Evolutionary conservation across 768 basidiomycete genomes (phyloP).

Genomic region (Hysterangium stoloniferum): DNA sequence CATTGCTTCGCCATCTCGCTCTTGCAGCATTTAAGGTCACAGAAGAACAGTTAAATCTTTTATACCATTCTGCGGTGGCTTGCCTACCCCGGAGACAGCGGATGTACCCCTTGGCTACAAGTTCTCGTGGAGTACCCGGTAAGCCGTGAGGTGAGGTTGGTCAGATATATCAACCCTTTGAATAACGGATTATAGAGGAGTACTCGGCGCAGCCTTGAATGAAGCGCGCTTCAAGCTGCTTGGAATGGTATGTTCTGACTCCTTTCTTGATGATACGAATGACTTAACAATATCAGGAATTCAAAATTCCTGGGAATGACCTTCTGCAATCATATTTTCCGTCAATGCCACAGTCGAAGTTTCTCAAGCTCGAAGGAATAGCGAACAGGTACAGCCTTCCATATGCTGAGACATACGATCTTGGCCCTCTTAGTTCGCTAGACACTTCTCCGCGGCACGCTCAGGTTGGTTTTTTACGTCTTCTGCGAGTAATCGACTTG

Average conservation of each 20-base stretch:
- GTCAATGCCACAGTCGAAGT: constrained; percentile 54
- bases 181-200: constrained; percentile 39
- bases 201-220: constrained; percentile 74
- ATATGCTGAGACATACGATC: constrained; percentile 60
- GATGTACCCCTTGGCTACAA: constrained; percentile 79
- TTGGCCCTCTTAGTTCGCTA: constrained; percentile 35
- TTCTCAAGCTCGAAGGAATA: constrained; percentile 69
- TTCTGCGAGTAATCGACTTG: too few species aligned
- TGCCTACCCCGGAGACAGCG: constrained; percentile 68
- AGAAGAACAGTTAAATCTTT: constrained; percentile 64
- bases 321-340: constrained; percentile 55
- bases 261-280: neutral
- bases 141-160: neutral
- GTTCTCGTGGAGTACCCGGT: constrained; percentile 82
- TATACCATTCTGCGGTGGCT: constrained; percentile 86
- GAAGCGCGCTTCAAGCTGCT: constrained; percentile 56
- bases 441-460: constrained; percentile 79
- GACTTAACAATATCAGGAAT: constrained; percentile 8
- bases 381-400: constrained; percentile 77
- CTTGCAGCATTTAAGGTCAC: constrained; percentile 39
- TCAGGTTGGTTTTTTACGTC: too few species aligned
- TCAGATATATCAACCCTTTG: too few species aligned
- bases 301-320: constrained; percentile 41
- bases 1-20: constrained; percentile 80
- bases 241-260: constrained; percentile 40